Percentiles rank a stretch among this genome's conserved stretches.
phyloP scores from a whole-genome alignment of 768 basidiomycete species.

The Phaffia tasmanica region DNA sequence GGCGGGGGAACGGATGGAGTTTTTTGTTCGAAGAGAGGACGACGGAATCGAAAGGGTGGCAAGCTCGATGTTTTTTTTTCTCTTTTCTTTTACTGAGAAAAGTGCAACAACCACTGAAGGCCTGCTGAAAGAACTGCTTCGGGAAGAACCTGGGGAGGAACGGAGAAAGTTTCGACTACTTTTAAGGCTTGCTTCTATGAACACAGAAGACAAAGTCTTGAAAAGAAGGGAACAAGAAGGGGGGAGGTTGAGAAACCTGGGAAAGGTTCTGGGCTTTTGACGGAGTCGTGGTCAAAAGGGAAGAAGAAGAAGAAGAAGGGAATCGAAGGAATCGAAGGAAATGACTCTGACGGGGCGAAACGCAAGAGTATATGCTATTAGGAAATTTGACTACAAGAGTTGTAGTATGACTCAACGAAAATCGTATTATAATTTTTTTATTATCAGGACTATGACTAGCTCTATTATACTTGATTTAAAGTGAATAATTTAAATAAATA shows the following conservation, averaged over 20 bases:
- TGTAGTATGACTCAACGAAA: no score
- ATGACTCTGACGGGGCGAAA: neutral
- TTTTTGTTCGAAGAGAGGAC: neutral
- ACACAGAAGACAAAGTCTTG: neutral
- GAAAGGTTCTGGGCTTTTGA: no score
- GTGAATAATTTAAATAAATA: no score
- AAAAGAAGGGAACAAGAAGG: neutral
- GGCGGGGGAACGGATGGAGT: conserved; percentile 1
- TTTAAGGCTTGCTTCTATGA: conserved; percentile 9
- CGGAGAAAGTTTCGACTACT: neutral
- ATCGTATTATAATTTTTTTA: no score
- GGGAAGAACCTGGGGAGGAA: neutral
- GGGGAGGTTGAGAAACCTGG: neutral
- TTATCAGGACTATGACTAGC: no score
- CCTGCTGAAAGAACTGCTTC: neutral
- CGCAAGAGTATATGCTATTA: neutral
- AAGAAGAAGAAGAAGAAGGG: no score
- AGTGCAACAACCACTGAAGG: neutral
- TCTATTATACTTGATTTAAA: no score
- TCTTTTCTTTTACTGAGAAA: neutral
- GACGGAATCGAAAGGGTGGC: neutral
- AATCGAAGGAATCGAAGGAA: no score
- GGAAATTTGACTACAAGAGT: no score
- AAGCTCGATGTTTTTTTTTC: neutral
- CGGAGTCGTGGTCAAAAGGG: neutral